Evolutionary conservation across 441 rosid genomes (phyloP).

Genomic region (Populus hybrid): DNA sequence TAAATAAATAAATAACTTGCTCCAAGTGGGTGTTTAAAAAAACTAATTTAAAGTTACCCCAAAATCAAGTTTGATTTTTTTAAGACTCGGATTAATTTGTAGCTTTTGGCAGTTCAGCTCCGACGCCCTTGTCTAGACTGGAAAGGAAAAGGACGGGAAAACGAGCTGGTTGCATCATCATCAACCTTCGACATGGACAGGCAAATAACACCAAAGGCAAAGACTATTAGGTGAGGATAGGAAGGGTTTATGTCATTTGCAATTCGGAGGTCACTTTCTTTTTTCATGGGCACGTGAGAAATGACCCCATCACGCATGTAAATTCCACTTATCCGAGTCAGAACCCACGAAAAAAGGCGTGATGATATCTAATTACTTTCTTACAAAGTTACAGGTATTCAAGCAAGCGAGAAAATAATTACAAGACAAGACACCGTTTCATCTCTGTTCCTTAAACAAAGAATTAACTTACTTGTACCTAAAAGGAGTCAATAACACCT

Average conservation of each 20-base stretch:
- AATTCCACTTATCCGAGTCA: conserved; percentile 38
- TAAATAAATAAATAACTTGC: too few species aligned
- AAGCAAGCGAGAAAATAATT: background rate
- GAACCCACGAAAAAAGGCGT: conserved; percentile 23
- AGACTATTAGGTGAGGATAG: conserved; percentile 16
- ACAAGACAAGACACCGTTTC: background rate
- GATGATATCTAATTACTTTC: background rate
- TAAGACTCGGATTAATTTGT: too few species aligned
- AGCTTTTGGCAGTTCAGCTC: background rate
- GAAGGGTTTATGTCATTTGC: background rate
- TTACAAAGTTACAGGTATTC: background rate
- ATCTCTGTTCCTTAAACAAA: background rate
- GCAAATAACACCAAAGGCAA: background rate
- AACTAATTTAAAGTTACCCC: too few species aligned
- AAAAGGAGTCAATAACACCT: conserved; percentile 17
- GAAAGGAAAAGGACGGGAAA: background rate
- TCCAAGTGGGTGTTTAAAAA: too few species aligned
- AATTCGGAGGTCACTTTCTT: background rate
- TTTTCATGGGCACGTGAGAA: conserved; percentile 11
- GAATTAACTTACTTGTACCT: background rate
- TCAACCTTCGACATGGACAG: background rate
- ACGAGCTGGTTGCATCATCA: conserved; percentile 5
- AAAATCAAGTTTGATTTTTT: too few species aligned
- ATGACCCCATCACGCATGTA: conserved; percentile 30
- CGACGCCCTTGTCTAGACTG: background rate